Percentiles rank a stretch among this genome's conserved stretches.
These are phyloP conservation scores for Dryadomyces quercus-mongolicae DNA, from an alignment of 2,329 filamentous ascomycete genomes.

Conservation along the genomic window DNA sequence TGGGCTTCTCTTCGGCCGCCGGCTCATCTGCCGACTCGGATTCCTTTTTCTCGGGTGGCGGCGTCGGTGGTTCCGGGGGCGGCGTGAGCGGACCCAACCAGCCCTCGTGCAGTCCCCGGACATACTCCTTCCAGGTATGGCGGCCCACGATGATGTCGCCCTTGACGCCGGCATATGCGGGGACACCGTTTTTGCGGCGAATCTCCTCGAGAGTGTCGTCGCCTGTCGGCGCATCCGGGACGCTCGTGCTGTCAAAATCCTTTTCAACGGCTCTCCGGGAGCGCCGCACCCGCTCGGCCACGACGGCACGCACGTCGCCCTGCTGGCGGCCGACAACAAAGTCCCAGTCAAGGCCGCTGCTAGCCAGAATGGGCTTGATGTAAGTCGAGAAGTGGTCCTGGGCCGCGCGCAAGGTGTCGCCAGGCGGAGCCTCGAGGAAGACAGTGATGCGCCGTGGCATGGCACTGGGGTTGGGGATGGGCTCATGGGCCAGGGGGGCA, in stretches of 20 bases:
- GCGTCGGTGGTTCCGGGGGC: conserved; percentile 15
- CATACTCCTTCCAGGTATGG: conserved; percentile 95
- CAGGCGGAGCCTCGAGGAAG: conserved; percentile 75
- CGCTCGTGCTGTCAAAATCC: conserved; percentile 22
- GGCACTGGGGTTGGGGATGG: conserved; percentile 52
- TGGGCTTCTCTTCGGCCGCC: conserved; percentile 38
- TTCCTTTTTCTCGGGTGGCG: conserved; percentile 22
- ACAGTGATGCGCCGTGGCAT: conserved; percentile 78
- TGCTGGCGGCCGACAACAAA: conserved; percentile 85
- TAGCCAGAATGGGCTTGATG: conserved; percentile 82
- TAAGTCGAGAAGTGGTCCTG: conserved; percentile 95
- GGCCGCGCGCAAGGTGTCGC: conserved; percentile 70
- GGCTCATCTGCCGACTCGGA: conserved; percentile 41
- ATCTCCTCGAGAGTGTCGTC: conserved; percentile 51
- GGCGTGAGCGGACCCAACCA: conserved; percentile 77
- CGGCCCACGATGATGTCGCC: conserved; percentile 85
- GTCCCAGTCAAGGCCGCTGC: conserved; percentile 88
- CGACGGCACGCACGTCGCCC: conserved; percentile 79
- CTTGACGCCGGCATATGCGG: conserved; percentile 58
- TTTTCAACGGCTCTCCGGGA: conserved; percentile 46
- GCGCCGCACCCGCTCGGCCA: conserved; percentile 77
- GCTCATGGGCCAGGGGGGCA: conserved; percentile 68
- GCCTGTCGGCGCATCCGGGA: conserved; percentile 36
- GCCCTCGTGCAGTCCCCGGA: conserved; percentile 86
- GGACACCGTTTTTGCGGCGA: conserved; percentile 53